These are phyloP conservation scores for Thozetella sp. DNA, from an alignment of 495 filamentous ascomycete species.

Conservation along the genomic window DNA sequence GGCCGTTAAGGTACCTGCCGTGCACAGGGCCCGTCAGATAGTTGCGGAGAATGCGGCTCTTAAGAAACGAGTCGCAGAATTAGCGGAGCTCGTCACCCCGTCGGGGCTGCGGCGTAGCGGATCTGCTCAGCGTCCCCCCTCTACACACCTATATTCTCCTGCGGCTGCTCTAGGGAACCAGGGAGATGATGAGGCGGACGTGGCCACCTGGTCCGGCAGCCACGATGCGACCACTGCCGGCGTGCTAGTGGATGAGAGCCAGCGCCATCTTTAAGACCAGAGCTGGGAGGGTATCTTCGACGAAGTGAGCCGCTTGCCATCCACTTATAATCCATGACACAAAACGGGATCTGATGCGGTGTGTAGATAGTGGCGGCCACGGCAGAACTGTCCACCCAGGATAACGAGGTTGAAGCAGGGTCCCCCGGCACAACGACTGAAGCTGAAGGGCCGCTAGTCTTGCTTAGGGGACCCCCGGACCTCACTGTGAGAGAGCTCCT, in stretches of 20 bases:
- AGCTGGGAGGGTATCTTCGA: conserved; percentile 49
- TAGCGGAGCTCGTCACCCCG: neutral
- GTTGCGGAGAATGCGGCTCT: conserved; percentile 13
- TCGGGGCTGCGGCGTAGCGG: too few species aligned
- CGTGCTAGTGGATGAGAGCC: conserved; percentile 28
- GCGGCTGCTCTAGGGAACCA: too few species aligned
- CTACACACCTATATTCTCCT: too few species aligned
- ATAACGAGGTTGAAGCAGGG: conserved; percentile 22
- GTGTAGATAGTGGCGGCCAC: conserved; percentile 20
- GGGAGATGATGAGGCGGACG: conserved; percentile 1
- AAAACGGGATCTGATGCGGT: conserved; percentile 9
- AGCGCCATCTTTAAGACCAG: conserved; percentile 43
- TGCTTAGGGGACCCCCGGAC: conserved; percentile 29
- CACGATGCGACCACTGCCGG: conserved; percentile 5
- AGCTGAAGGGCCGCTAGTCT: conserved; percentile 26
- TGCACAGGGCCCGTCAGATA: conserved; percentile 40
- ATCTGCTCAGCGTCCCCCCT: too few species aligned
- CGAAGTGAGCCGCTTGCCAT: conserved; percentile 31
- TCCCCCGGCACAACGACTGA: conserved; percentile 14
- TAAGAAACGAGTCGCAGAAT: neutral
- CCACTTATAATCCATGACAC: neutral
- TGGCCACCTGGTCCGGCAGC: neutral
- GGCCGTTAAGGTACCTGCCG: neutral
- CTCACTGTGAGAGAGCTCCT: conserved; percentile 37
- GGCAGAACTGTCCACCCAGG: conserved; percentile 9